Conservation (phyloP, 805 yeast species). For the Saccharomycodes ludwigii region DNA sequence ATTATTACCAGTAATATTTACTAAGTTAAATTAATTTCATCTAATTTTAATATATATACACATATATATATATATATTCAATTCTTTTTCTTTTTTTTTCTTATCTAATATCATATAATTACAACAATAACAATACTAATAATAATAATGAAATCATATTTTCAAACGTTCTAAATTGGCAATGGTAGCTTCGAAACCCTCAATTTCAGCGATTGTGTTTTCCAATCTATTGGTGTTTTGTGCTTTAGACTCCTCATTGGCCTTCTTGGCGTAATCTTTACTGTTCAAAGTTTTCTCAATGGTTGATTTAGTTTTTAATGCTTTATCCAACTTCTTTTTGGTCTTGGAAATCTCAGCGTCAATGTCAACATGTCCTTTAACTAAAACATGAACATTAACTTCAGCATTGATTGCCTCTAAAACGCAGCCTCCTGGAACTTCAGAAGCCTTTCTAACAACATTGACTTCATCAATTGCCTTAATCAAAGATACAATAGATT, state of each 20-base stretch:
- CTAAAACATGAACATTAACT: conserved; percentile 78
- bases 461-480: conserved; percentile 74
- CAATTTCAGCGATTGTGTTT: conserved; percentile 72
- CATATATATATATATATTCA: conserved; percentile 1
- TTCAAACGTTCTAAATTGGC: conserved; percentile 72
- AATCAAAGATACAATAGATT: conserved; percentile 81
- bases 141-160: conserved; percentile 21
- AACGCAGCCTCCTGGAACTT: conserved; percentile 83
- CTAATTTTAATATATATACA: background rate
- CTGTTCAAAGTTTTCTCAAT: conserved; percentile 58
- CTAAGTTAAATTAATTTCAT: background rate
- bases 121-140: background rate
- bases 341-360: conserved; percentile 86
- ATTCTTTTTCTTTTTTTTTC: too few species aligned
- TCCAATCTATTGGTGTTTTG: conserved; percentile 58
- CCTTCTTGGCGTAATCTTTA: conserved; percentile 78
- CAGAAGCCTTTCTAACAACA: conserved; percentile 43
- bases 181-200: conserved; percentile 79
- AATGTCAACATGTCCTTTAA: conserved; percentile 88
- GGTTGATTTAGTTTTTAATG: conserved; percentile 43
- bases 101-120: background rate
- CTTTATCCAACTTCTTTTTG: conserved; percentile 57
- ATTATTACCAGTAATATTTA: too few species aligned
- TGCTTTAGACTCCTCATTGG: conserved; percentile 69
- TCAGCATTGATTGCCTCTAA: conserved; percentile 69